Evolutionary conservation across 306 rosid species (phyloP), one percentile per base, ranked within the genome.

Genomic region (Rosa persica): DNA sequence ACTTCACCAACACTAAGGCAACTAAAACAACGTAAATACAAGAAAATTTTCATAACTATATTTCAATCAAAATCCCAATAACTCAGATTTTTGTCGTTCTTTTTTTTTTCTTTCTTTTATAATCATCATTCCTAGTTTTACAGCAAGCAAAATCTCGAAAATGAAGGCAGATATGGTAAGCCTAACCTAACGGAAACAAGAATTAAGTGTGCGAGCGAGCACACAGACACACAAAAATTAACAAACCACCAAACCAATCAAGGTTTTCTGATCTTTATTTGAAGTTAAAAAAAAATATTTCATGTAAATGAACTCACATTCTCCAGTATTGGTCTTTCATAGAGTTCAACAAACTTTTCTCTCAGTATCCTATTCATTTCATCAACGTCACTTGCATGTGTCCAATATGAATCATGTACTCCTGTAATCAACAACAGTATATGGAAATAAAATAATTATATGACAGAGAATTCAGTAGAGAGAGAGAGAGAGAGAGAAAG

Each of bases 381-480:
- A 3, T 95, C 99, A 76, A 95, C 93, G 78, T 95, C 96, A 55
- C 94, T 86, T 34, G 99, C 99, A 83, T 95, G 99, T 13, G 99
- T 93, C 99, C 99, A 95, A 81, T 95, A 95, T 65, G 99, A 95
- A 84, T 95, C 99, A 47, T 95, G 99, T 69, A 95, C 98, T 74
- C 99, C 99, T 95, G 94, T 65, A 86, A 85, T 80, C 84, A 86
- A 70, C 23, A 49, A 12, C 62, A 74, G 58, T 22, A 68, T 22
- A 76, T 47, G 61, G 43, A 76, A 55, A 47, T 72, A 54, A 58
- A 58, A 46, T 20, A 42, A 30, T 16, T 10, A 57, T 5, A 44
- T 25, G 54, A 30, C 42, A 62, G 68, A 15, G 36, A 60, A 12
- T 43, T 1, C 46, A 8, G 46, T 43, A 55, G 27, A 55, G 62